Evolutionary conservation across 192 early-diverging fungal genomes (phyloP).

Genomic region (Backusella tarrabulga): DNA sequence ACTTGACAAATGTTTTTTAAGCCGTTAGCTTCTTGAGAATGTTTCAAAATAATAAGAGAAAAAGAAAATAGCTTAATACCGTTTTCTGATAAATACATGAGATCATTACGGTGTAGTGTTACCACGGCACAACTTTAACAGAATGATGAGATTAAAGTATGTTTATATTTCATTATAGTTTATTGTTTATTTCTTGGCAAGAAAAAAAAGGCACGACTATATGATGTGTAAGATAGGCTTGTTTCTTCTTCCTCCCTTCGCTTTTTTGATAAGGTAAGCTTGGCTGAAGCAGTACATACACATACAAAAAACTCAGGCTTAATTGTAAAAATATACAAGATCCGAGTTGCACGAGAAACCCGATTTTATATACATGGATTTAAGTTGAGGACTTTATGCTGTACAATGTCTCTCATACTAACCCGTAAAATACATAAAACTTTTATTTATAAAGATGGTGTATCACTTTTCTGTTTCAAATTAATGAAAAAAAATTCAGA

Average conservation of each 20-base stretch:
- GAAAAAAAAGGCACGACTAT: not conserved
- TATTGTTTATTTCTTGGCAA: not conserved
- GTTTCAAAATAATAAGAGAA: not conserved
- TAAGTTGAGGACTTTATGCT: not conserved
- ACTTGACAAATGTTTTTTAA: not conserved
- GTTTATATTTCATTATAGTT: not conserved
- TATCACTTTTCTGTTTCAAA: not conserved
- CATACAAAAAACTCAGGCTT: not conserved
- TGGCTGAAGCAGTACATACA: not conserved
- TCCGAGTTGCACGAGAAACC: not conserved
- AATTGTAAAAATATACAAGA: not conserved
- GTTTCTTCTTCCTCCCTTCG: no score
- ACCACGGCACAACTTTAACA: not conserved
- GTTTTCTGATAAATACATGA: not conserved
- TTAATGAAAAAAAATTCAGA: not conserved
- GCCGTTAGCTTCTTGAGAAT: not conserved
- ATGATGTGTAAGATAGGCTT: not conserved
- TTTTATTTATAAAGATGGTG: not conserved
- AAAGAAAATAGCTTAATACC: not conserved
- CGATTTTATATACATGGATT: not conserved
- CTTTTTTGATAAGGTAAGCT: not conserved
- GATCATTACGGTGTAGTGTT: not conserved
- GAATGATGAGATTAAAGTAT: not conserved
- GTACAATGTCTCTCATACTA: not conserved
- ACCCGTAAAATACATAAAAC: not conserved